Percentiles rank a stretch among this genome's conserved stretches.
These are phyloP conservation scores for Carex scoparia DNA, from an alignment of 176 grass and related monocot species.

Conservation along the genomic window DNA sequence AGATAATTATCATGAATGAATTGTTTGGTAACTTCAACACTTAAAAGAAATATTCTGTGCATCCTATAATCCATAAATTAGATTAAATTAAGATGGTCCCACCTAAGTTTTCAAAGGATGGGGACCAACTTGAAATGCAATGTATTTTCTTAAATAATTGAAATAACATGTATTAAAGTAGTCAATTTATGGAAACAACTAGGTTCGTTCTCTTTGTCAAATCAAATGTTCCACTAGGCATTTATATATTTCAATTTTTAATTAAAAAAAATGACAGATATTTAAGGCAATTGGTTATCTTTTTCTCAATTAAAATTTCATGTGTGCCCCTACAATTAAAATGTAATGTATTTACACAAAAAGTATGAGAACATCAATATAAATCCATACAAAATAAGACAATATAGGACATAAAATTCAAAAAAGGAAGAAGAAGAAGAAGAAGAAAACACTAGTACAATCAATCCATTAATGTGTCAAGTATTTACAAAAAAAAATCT, in stretches of 20 bases:
- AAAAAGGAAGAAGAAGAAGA: neutral
- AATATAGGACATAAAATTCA: neutral
- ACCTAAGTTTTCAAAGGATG: neutral
- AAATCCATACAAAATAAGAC: neutral
- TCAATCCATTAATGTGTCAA: neutral
- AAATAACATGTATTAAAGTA: neutral
- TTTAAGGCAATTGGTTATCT: neutral
- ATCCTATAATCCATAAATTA: slow-evolving; percentile 4
- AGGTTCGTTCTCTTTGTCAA: neutral
- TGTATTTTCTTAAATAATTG: neutral
- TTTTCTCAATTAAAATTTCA: neutral
- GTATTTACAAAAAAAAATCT: neutral
- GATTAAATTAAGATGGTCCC: neutral
- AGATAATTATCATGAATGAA: neutral
- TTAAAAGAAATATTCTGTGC: neutral
- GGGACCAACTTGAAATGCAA: neutral
- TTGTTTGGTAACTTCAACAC: neutral
- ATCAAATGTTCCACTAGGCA: neutral
- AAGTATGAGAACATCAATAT: neutral
- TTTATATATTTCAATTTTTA: neutral
- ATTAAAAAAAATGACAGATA: neutral
- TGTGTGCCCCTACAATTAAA: neutral
- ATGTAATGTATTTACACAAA: neutral
- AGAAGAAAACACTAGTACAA: neutral
- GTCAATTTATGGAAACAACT: neutral